Conservation (phyloP, 1,284 basidiomycete species). For the Ganoderma lingzhi region DNA sequence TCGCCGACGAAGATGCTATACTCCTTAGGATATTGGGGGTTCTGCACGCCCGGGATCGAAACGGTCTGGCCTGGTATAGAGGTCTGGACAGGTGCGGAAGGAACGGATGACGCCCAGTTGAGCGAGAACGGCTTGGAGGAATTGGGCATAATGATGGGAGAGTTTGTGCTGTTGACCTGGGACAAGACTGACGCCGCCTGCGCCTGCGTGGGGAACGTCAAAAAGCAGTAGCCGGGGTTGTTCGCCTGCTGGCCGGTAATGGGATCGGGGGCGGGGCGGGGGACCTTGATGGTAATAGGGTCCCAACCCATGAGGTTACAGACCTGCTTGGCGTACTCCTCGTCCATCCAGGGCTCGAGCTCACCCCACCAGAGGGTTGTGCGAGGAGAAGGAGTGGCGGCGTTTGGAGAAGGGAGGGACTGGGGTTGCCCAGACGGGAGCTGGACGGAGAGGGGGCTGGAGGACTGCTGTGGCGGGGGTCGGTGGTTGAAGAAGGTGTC, state of each 20-base stretch:
- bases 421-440: conserved; percentile 35
- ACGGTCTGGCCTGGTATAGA: conserved; percentile 44
- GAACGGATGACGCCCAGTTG: conserved; percentile 81
- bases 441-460: conserved; percentile 35
- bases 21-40: conserved; percentile 78
- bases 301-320: conserved; percentile 84
- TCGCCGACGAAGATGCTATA: conserved; percentile 94
- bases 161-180: conserved; percentile 62
- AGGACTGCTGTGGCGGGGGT: conserved; percentile 35
- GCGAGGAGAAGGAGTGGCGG: conserved; percentile 36
- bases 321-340: conserved; percentile 87
- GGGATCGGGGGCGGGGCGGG: conserved; percentile 66
- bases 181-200: conserved; percentile 77
- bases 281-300: conserved; percentile 73
- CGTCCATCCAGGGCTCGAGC: conserved; percentile 92
- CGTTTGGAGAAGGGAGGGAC: conserved; percentile 40
- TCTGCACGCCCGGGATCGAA: conserved; percentile 43
- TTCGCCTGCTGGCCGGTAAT: conserved; percentile 72
- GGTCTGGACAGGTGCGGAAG: conserved; percentile 50
- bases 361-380: conserved; percentile 80
- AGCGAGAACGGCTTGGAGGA: conserved; percentile 77
- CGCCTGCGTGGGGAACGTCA: conserved; percentile 80
- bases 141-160: conserved; percentile 78
- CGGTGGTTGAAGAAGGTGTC: conserved; percentile 38
- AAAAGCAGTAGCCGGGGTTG: conserved; percentile 86